phyloP scores from a whole-genome alignment of 768 basidiomycete genomes.

The button mushroom (Agaricus bisporus) region DNA sequence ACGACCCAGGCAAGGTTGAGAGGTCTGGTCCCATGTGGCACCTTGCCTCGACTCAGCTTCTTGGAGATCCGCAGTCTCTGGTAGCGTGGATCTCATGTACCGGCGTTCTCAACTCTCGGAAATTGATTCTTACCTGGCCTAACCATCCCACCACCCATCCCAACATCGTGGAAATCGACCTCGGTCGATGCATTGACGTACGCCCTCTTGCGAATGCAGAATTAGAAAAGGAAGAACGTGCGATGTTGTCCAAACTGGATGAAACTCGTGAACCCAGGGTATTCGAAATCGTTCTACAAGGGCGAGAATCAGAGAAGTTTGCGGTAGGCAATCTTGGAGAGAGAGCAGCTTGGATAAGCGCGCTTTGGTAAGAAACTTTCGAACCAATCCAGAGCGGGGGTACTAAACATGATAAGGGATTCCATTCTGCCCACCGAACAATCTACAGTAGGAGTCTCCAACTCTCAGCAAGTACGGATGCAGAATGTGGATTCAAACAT shows the following conservation, averaged over 20 bases:
- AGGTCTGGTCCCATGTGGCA: background rate
- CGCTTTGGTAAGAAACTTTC: slow-evolving; percentile 51
- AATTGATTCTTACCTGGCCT: slow-evolving; percentile 10
- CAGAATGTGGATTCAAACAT: background rate
- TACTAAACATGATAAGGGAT: slow-evolving; percentile 40
- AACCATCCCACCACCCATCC: slow-evolving; percentile 14
- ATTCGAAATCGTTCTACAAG: slow-evolving; percentile 63
- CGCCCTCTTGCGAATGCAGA: slow-evolving; percentile 46
- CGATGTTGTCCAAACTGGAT: slow-evolving; percentile 31
- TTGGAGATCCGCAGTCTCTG: background rate
- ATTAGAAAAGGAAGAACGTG: slow-evolving; percentile 37
- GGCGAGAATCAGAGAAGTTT: slow-evolving; percentile 48
- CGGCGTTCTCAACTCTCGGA: slow-evolving; percentile 12
- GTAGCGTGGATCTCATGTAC: slow-evolving; percentile 7
- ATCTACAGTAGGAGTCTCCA: background rate
- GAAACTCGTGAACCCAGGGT: slow-evolving; percentile 38
- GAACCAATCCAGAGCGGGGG: background rate
- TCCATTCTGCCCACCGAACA: slow-evolving; percentile 38
- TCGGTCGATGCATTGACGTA: slow-evolving; percentile 55
- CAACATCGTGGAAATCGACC: slow-evolving; percentile 37
- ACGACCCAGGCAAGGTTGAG: background rate
- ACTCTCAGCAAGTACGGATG: background rate
- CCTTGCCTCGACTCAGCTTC: background rate
- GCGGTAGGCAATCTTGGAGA: slow-evolving; percentile 56
- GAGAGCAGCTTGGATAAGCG: slow-evolving; percentile 68